Evolutionary conservation across 225 moss, liverwort and hornwort genomes (phyloP).

Genomic region (Polytrichum formosum): DNA sequence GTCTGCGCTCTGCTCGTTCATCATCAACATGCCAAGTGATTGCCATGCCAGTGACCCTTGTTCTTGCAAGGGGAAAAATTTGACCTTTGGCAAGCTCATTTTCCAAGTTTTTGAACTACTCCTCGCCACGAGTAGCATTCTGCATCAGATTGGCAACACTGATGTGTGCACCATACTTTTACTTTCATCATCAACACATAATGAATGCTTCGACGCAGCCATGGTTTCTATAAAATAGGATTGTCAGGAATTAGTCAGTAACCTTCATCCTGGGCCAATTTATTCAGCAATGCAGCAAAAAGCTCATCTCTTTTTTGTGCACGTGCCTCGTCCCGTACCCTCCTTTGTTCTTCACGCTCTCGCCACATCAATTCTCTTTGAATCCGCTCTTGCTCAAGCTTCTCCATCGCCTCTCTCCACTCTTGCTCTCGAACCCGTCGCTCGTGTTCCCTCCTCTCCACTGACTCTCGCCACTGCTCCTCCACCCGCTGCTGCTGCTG

Average conservation of each 20-base stretch:
- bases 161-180: no score
- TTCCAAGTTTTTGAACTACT: no score
- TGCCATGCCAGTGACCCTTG: no score
- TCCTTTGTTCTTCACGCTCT: slow-evolving; percentile 87
- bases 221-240: background rate
- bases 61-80: no score
- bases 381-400: slow-evolving; percentile 89
- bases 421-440: slow-evolving; percentile 85
- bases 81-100: no score
- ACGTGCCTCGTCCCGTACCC: slow-evolving; percentile 81
- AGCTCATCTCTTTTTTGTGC: slow-evolving; percentile 91
- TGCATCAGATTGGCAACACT: no score
- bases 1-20: background rate
- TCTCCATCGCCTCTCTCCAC: slow-evolving; percentile 96
- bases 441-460: slow-evolving; percentile 94
- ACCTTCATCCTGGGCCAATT: slow-evolving; percentile 77
- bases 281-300: slow-evolving; percentile 73
- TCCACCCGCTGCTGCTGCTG: slow-evolving; percentile 96
- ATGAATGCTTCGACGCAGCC: no score
- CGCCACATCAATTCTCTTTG: slow-evolving; percentile 77
- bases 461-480: slow-evolving; percentile 87
- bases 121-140: no score
- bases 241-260: slow-evolving; percentile 25
- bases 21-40: no score
- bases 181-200: no score